Evolutionary conservation across 371 early-diverging fungal species (phyloP).

Genomic region (Mucor sp.): DNA sequence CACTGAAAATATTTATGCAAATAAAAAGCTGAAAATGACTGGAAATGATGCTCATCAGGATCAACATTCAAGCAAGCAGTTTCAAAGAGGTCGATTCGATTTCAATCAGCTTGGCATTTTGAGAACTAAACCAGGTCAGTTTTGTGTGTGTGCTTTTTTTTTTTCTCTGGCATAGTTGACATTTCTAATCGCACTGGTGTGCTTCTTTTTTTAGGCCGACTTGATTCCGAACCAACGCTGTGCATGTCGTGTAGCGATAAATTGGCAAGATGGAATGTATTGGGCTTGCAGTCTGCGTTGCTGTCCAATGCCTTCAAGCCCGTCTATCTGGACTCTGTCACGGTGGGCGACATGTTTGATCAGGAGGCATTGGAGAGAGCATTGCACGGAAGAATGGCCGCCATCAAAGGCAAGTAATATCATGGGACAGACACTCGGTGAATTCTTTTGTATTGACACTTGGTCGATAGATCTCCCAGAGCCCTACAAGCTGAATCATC

Average conservation of each 20-base stretch:
- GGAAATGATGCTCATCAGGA: background rate
- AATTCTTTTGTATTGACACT: background rate
- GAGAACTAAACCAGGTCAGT: slow-evolving; percentile 79
- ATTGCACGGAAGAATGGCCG: slow-evolving; percentile 51
- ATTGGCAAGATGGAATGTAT: slow-evolving; percentile 81
- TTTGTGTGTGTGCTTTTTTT: background rate
- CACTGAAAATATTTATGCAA: slow-evolving; percentile 31
- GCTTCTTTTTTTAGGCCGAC: slow-evolving; percentile 42
- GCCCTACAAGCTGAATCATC: slow-evolving; percentile 32
- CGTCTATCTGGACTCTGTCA: slow-evolving; percentile 67
- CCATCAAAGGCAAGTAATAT: slow-evolving; percentile 27
- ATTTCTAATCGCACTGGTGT: background rate
- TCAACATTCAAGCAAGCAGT: background rate
- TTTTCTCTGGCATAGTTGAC: background rate
- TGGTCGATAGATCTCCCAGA: slow-evolving; percentile 17
- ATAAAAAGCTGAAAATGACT: slow-evolving; percentile 35
- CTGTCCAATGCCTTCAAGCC: slow-evolving; percentile 61
- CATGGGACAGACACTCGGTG: background rate
- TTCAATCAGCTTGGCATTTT: slow-evolving; percentile 59
- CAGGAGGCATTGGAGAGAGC: slow-evolving; percentile 63
- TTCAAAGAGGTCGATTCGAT: slow-evolving; percentile 65
- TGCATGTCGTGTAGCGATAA: slow-evolving; percentile 93
- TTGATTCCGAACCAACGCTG: slow-evolving; percentile 75
- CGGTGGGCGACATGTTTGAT: slow-evolving; percentile 71
- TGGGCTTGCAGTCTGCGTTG: slow-evolving; percentile 76